Percentiles rank a stretch among this genome's conserved stretches.
These are phyloP conservation scores for Pythium periplocum DNA, from an alignment of 352 stramenopile genomes.

Conservation along the genomic window DNA sequence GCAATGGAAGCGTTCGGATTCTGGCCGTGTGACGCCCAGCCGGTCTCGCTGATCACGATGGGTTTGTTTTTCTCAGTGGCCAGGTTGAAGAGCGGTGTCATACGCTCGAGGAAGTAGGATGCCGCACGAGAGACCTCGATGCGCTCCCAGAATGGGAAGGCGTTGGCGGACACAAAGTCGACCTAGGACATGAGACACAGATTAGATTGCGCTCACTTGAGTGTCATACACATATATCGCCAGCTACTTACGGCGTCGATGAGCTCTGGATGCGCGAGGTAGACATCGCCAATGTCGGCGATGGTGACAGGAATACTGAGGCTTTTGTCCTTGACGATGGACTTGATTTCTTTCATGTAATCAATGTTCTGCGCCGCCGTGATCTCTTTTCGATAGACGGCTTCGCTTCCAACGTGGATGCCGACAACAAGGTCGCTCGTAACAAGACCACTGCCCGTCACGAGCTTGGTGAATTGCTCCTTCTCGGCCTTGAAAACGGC, in stretches of 20 bases:
- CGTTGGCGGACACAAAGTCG: conserved; percentile 56
- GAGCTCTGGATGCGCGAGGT: conserved; percentile 42
- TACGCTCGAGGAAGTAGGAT: conserved; percentile 32
- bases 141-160: conserved; percentile 69
- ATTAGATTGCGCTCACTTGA: background rate
- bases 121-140: conserved; percentile 28
- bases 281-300: conserved; percentile 60
- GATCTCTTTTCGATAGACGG: conserved; percentile 58
- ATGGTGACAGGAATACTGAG: conserved; percentile 49
- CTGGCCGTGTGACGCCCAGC: conserved; percentile 43
- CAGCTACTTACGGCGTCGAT: conserved; percentile 20
- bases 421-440: conserved; percentile 15
- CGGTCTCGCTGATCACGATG: conserved; percentile 63
- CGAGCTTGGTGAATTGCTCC: conserved; percentile 24
- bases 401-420: conserved; percentile 68
- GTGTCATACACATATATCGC: background rate
- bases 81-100: conserved; percentile 29
- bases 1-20: conserved; percentile 33
- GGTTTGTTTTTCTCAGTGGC: conserved; percentile 28
- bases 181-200: conserved; percentile 14
- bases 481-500: conserved; percentile 39
- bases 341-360: conserved; percentile 40
- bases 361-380: conserved; percentile 33
- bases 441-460: conserved; percentile 15
- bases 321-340: conserved; percentile 12